Conservation (phyloP, 2,329 filamentous ascomycete species). For the Epichloe brachyelytri region DNA sequence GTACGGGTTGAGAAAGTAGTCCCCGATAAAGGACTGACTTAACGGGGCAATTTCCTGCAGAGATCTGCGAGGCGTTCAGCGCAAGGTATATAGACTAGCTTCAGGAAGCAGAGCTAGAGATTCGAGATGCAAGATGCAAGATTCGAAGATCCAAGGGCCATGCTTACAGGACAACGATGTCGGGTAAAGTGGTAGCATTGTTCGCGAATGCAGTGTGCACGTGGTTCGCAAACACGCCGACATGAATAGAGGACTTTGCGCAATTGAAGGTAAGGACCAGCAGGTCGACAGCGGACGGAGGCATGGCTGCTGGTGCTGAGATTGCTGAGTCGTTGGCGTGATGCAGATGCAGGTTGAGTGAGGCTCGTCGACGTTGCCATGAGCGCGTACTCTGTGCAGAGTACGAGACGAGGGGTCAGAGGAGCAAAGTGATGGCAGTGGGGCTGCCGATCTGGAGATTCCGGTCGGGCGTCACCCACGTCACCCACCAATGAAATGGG, state of each 20-base stretch:
- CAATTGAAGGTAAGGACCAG: conserved; percentile 88
- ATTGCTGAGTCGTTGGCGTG: background rate
- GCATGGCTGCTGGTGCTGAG: conserved; percentile 13
- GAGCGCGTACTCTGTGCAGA: background rate
- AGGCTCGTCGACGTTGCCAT: conserved; percentile 4
- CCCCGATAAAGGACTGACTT: conserved; percentile 72
- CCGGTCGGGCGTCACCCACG: background rate
- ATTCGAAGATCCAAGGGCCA: background rate
- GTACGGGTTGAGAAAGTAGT: conserved; percentile 65
- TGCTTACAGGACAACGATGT: conserved; percentile 42
- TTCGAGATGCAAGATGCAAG: background rate
- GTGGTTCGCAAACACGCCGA: conserved; percentile 56
- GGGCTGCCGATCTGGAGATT: background rate
- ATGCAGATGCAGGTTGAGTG: background rate
- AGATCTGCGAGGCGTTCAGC: conserved; percentile 35
- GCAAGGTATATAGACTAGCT: background rate
- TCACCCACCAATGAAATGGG: background rate
- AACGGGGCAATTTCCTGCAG: conserved; percentile 87
- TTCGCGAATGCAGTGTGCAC: conserved; percentile 47
- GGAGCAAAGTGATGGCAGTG: too few relatives aligned
- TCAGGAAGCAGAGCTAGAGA: background rate
- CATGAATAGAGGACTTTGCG: conserved; percentile 57
- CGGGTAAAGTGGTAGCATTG: conserved; percentile 34
- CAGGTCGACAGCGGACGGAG: conserved; percentile 45
- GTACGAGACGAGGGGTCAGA: background rate